Evolutionary conservation across 2,329 filamentous ascomycete species (phyloP).

Genomic region (Simplicillium aogashimaense): DNA sequence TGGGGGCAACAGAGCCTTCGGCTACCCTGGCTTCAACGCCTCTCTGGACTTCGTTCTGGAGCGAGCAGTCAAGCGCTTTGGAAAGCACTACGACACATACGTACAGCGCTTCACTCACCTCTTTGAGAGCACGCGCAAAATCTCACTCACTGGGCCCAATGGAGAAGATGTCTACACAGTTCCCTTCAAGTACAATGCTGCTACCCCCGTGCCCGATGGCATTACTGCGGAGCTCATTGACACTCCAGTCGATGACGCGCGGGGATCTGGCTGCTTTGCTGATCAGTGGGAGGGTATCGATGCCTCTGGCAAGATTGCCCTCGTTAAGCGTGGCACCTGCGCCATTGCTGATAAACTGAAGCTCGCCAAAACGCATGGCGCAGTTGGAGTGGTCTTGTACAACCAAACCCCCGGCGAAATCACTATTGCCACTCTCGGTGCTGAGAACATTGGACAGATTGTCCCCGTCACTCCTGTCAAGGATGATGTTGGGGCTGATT

Average conservation of each 20-base stretch:
- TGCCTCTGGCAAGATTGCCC: conserved; percentile 29
- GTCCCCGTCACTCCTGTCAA: conserved; percentile 26
- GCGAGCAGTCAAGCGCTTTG: conserved; percentile 27
- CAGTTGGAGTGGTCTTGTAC: conserved; percentile 43
- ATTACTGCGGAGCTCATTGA: conserved; percentile 22
- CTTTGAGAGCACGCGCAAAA: conserved; percentile 30
- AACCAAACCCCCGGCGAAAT: conserved; percentile 43
- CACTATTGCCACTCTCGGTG: conserved; percentile 42
- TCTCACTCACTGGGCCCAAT: conserved; percentile 32
- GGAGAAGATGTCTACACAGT: conserved; percentile 32
- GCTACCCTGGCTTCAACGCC: conserved; percentile 46
- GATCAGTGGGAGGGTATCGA: conserved; percentile 31
- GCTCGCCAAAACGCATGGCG: conserved; percentile 29
- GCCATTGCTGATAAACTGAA: conserved; percentile 30
- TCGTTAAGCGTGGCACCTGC: conserved; percentile 34
- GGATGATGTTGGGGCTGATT: conserved; percentile 23
- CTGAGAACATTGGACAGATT: conserved; percentile 23
- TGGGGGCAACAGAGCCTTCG: conserved; percentile 51
- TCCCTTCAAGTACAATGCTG: conserved; percentile 34
- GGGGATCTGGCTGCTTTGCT: conserved; percentile 25
- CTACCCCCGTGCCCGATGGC: conserved; percentile 27
- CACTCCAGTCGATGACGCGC: conserved; percentile 23
- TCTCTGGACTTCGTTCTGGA: conserved; percentile 47
- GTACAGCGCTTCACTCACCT: conserved; percentile 37
- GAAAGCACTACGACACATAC: conserved; percentile 30